Evolutionary conservation across 2,329 filamentous ascomycete species (phyloP).

Genomic region (Fusarium denticulatum): DNA sequence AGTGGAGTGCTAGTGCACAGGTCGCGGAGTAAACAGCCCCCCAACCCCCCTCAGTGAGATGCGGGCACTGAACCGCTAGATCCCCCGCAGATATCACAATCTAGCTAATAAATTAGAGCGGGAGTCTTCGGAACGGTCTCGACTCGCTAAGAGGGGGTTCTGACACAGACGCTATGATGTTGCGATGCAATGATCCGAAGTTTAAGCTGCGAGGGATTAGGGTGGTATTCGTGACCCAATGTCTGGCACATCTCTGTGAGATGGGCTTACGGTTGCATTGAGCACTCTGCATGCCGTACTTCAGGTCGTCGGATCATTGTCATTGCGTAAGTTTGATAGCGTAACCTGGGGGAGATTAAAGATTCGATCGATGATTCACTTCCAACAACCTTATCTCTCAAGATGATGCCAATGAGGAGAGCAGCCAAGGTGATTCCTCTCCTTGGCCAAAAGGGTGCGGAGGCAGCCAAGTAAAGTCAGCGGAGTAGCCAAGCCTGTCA

Average conservation of each 20-base stretch:
- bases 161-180: not conserved
- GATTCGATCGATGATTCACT: not conserved
- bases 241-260: not conserved
- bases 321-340: not conserved
- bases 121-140: conserved; percentile 13
- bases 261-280: not conserved
- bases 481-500: not conserved
- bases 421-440: not conserved
- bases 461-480: not conserved
- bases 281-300: not conserved
- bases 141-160: not conserved
- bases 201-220: not conserved
- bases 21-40: not conserved
- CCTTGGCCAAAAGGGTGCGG: not conserved
- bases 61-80: not conserved
- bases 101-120: not conserved
- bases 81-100: not conserved
- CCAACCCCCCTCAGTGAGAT: not conserved
- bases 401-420: not conserved
- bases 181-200: conserved; percentile 11
- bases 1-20: not conserved
- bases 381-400: not conserved
- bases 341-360: not conserved
- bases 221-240: conserved; percentile 10
- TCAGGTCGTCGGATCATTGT: not conserved